A percentile compares a stretch with the other conserved stretches of the same genome.
phyloP scores from a whole-genome alignment of 768 basidiomycete species.

The Neoboletus magnificus region DNA sequence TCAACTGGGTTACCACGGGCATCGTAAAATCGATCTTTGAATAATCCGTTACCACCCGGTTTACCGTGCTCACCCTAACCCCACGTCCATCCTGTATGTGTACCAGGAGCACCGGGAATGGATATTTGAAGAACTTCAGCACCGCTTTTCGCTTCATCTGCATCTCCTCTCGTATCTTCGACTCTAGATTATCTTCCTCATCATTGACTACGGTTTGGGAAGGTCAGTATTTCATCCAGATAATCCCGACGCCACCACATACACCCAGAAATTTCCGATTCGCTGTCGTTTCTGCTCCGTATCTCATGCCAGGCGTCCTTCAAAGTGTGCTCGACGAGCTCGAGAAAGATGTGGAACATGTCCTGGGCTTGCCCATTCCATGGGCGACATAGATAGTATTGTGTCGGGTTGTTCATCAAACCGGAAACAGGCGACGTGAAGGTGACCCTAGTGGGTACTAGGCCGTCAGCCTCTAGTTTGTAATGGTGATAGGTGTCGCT shows the following conservation, averaged over 20 bases:
- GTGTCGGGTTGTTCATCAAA: conserved; percentile 1
- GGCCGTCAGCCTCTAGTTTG: conserved; percentile 10
- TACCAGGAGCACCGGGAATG: conserved; percentile 19
- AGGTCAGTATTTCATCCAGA: neutral
- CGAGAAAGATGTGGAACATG: conserved; percentile 16
- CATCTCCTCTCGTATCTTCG: conserved; percentile 11
- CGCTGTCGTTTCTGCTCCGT: neutral
- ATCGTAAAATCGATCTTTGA: conserved; percentile 14
- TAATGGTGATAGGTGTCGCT: conserved; percentile 2
- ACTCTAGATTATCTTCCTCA: neutral
- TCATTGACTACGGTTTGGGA: neutral
- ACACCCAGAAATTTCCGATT: neutral
- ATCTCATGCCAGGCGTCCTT: neutral
- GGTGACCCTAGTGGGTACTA: conserved; percentile 7
- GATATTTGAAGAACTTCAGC: conserved; percentile 10
- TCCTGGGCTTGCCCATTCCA: conserved; percentile 17
- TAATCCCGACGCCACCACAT: neutral
- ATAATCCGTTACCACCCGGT: conserved; percentile 12
- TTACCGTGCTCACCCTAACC: conserved; percentile 16
- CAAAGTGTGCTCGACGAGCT: conserved; percentile 14
- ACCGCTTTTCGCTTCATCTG: conserved; percentile 18
- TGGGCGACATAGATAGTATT: conserved; percentile 21
- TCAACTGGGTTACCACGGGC: conserved; percentile 14
- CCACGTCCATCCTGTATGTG: conserved; percentile 11
- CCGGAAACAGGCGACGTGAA: neutral